Evolutionary conservation across 176 grass and related monocot species (phyloP).

Genomic region (Paspalum notatum): DNA sequence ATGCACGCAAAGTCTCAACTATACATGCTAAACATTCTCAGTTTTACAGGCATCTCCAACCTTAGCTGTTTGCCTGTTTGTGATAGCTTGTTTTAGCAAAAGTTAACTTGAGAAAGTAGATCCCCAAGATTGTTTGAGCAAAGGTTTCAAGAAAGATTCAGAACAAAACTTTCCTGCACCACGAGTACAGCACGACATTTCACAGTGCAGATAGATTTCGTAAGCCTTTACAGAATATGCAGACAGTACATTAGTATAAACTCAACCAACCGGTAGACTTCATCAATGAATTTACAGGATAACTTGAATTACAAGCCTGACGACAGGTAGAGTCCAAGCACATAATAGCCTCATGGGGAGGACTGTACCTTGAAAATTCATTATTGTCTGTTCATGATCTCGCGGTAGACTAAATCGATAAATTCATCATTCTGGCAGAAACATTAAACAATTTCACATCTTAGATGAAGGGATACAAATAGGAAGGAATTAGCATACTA

Average conservation of each 20-base stretch:
- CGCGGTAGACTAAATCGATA: constrained; percentile 56
- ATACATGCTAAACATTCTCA: no score
- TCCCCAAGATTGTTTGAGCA: background rate
- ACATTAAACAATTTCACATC: background rate
- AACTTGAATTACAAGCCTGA: background rate
- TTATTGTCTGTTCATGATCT: constrained; percentile 57
- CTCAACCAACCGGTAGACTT: background rate
- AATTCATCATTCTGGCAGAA: constrained; percentile 54
- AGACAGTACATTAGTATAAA: constrained; percentile 32
- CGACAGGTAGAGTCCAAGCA: constrained; percentile 6
- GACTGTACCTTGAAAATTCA: constrained; percentile 9
- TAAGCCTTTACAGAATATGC: constrained; percentile 32
- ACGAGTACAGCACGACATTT: constrained; percentile 29
- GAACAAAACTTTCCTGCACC: constrained; percentile 14
- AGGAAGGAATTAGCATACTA: background rate
- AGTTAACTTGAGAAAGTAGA: no score
- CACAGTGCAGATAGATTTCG: background rate
- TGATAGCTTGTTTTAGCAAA: no score
- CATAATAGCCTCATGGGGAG: background rate
- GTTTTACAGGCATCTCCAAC: no score
- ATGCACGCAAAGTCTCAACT: no score
- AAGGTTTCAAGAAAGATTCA: background rate
- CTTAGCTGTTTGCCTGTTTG: no score
- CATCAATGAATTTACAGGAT: constrained; percentile 41
- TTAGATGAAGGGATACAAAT: background rate